Percentiles rank a stretch among this genome's conserved stretches.
These are phyloP conservation scores for Malbranchea cinnamomea DNA, from an alignment of 2,329 filamentous ascomycete species.

Conservation along the genomic window DNA sequence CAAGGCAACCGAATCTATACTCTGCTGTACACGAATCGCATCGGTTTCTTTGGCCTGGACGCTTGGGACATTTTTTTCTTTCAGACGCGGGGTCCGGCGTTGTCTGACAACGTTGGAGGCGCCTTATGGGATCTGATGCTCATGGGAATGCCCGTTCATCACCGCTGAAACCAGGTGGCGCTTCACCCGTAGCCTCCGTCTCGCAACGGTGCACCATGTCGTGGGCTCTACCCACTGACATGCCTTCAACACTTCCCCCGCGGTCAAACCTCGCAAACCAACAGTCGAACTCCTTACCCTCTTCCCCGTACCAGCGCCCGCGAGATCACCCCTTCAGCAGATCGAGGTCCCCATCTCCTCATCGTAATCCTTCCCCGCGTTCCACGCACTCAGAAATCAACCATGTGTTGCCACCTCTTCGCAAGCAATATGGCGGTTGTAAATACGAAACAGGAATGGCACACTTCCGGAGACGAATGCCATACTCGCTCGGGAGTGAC, in stretches of 20 bases:
- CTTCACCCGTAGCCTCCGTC: constrained; percentile 28
- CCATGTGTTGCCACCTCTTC: constrained; percentile 52
- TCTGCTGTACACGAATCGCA: too few relatives aligned
- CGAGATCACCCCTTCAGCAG: constrained; percentile 60
- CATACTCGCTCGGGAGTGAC: constrained; percentile 77
- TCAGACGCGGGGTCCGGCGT: too few relatives aligned
- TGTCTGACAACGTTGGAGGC: constrained; percentile 18
- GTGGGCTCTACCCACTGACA: constrained; percentile 23
- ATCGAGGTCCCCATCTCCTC: constrained; percentile 69
- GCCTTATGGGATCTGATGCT: constrained; percentile 28
- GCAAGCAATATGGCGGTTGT: constrained; percentile 55
- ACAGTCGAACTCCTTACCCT: constrained; percentile 81
- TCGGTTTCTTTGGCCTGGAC: too few relatives aligned
- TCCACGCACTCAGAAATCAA: constrained; percentile 85
- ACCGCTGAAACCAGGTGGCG: constrained; percentile 25
- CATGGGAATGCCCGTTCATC: constrained; percentile 29
- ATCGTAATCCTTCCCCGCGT: constrained; percentile 67
- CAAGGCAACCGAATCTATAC: too few relatives aligned
- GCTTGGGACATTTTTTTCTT: too few relatives aligned
- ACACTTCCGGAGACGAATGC: constrained; percentile 71
- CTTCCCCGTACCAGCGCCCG: constrained; percentile 79
- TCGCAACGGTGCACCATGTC: constrained; percentile 24
- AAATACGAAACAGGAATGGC: constrained; percentile 79
- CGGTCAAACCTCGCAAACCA: constrained; percentile 41
- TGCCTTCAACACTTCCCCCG: constrained; percentile 22